Conservation (phyloP, 78 protist species). For the Monosiga brevicollis region DNA sequence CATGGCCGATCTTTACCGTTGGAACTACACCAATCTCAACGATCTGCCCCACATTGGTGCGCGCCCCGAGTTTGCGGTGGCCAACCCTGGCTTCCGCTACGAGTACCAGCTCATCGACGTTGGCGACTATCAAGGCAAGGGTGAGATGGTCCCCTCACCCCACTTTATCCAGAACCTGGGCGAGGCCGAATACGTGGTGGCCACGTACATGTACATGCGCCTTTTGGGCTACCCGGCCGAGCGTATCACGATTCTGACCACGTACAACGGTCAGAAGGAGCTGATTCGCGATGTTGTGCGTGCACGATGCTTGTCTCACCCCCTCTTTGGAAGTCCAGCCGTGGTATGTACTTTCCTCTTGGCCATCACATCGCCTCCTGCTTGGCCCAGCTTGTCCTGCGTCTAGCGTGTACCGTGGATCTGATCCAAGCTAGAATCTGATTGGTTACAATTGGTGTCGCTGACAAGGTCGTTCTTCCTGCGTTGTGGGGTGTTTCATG, state of each 20-base stretch:
- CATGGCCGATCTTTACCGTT: conserved; percentile 67
- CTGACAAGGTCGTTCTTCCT: too few relatives aligned
- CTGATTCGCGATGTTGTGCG: conserved; percentile 36
- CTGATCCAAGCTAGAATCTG: too few relatives aligned
- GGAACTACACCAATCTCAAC: conserved; percentile 73
- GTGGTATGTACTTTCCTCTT: too few relatives aligned
- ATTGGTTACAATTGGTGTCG: too few relatives aligned
- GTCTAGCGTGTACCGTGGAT: too few relatives aligned
- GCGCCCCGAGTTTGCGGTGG: conserved; percentile 14
- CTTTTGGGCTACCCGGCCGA: conserved; percentile 72
- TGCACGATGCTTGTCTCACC: conserved; percentile 12
- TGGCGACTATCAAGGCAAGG: conserved; percentile 52
- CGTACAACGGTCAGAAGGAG: conserved; percentile 89
- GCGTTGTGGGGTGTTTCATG: too few relatives aligned
- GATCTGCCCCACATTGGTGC: conserved; percentile 52
- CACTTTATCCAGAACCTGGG: conserved; percentile 82
- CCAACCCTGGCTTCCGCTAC: conserved; percentile 66
- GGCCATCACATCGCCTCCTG: too few relatives aligned
- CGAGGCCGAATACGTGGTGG: conserved; percentile 89
- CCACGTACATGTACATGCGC: conserved; percentile 86
- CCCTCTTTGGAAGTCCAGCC: conserved; percentile 1
- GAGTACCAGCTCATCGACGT: conserved; percentile 82
- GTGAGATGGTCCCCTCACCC: conserved; percentile 67
- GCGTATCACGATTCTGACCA: conserved; percentile 74
- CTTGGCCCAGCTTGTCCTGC: too few relatives aligned